Evolutionary conservation across 768 basidiomycete genomes (phyloP).

Genomic region (Tephrocybe sp.): DNA sequence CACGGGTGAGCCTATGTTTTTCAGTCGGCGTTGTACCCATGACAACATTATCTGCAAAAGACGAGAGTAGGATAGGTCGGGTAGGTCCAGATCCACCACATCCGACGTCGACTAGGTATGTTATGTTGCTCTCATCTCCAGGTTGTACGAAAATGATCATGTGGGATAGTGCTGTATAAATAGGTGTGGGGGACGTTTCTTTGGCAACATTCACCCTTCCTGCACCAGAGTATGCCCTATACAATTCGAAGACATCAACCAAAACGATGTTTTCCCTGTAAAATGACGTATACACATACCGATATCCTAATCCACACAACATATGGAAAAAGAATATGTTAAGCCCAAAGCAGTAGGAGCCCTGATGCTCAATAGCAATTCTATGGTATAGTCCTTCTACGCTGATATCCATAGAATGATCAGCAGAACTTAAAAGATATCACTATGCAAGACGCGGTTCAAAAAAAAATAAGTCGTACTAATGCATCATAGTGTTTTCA

Average conservation of each 20-base stretch:
- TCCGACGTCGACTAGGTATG: constrained; percentile 14
- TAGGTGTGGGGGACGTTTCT: constrained; percentile 3
- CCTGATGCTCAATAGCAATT: constrained; percentile 10
- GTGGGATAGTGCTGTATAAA: constrained; percentile 6
- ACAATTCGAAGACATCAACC: background rate
- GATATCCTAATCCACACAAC: constrained; percentile 14
- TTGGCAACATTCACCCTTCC: constrained; percentile 8
- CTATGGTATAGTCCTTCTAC: constrained; percentile 7
- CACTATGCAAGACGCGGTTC: background rate
- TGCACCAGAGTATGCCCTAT: constrained; percentile 11
- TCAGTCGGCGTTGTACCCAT: constrained; percentile 13
- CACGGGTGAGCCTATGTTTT: constrained; percentile 10
- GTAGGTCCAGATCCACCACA: constrained; percentile 12
- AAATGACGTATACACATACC: constrained; percentile 3
- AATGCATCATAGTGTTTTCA: constrained; percentile 16
- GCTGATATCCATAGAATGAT: constrained; percentile 11
- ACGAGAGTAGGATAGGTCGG: constrained; percentile 11
- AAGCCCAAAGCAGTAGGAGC: constrained; percentile 12
- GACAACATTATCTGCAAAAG: constrained; percentile 9
- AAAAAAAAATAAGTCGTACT: constrained; percentile 2
- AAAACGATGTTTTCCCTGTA: background rate
- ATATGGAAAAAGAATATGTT: constrained; percentile 12
- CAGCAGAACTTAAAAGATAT: constrained; percentile 1
- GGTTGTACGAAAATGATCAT: constrained; percentile 16
- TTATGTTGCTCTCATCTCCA: constrained; percentile 11